Conservation (phyloP, 1,284 basidiomycete genomes). For the Ustilago shanxiensis region DNA sequence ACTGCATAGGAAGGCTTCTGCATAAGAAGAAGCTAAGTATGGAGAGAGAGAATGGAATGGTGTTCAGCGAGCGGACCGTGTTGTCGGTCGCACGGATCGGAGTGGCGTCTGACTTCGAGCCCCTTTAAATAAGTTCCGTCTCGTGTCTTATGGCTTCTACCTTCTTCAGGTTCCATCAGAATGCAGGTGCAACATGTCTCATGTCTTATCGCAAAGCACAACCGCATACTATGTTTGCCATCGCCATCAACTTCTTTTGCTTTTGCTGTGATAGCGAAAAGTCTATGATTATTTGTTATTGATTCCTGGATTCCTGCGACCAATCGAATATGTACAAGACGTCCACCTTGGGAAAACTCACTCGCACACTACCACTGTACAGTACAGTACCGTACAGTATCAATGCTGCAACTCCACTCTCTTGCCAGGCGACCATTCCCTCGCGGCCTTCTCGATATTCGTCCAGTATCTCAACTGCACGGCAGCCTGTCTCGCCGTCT, state of each 20-base stretch:
- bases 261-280: too few species aligned
- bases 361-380: too few species aligned
- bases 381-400: not conserved
- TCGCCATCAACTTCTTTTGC: too few species aligned
- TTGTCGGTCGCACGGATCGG: not conserved
- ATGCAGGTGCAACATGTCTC: not conserved
- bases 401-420: slow-evolving; percentile 62
- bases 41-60: too few species aligned
- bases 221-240: too few species aligned
- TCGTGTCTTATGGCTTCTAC: not conserved
- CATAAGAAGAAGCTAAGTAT: too few species aligned
- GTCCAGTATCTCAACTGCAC: slow-evolving; percentile 67
- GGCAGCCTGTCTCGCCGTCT: slow-evolving; percentile 46
- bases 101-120: not conserved
- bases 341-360: too few species aligned
- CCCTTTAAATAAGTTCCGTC: not conserved
- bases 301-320: too few species aligned
- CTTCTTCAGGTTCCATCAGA: not conserved
- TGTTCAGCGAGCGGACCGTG: not conserved
- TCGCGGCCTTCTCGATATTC: slow-evolving; percentile 66
- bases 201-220: not conserved
- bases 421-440: slow-evolving; percentile 65
- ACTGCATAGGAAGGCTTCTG: not conserved
- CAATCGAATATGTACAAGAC: slow-evolving; percentile 10
- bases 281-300: too few species aligned